Evolutionary conservation across 2,329 filamentous ascomycete species (phyloP), one percentile per base, ranked within the genome.

Genomic region (Sclerotinia borealis): DNA sequence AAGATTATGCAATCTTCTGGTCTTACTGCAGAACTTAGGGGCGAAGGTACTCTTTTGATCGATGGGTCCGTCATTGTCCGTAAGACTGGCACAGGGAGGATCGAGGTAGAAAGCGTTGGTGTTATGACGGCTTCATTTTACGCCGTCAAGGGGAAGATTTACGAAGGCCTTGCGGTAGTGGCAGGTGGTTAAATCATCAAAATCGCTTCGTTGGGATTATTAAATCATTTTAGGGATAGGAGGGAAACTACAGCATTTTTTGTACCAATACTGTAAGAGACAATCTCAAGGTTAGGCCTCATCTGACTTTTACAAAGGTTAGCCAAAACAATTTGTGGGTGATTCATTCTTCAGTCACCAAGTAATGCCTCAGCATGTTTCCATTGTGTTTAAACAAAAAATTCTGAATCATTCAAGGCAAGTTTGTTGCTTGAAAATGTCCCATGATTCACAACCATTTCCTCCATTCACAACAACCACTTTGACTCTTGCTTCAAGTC

Each of bases 151-250:
- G 87, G 82, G 77, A 92, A 91, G 76, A 96, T 99, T 68, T 99
- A 99, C 75, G 91, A 96, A 69, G 93, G 92, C 10, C 77, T 99
- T 74, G 95, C 95, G 39, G 91, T 98, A 65, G 93, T 99, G 22
- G 59, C 64, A 43, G 64, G 64, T 45, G 63, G 64, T 39, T 66
- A 52, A 56, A 56, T 27, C 31, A 59, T 59, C 43, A 29, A 47
- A 54, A 49, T 64, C 43, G 19, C 39, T 11, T 56, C 8, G 19
- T 36, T 34, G 8, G 27, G 13, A n/a, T 56, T 34, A 27, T 45
- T 6, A 17, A 25, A 11, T n/a, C 27, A 39, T 34, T 25, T 36
- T 25, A 45, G 47, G 54, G 54, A 58, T 58, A 45, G 39, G 19
- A 25, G 41, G 48, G 36, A 37, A 27, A 22, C 39, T 51, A 19